Evolutionary conservation across 2,329 filamentous ascomycete genomes (phyloP), one percentile per base, ranked within the genome.

Genomic region (Pseudogymnoascus verrucosus): DNA sequence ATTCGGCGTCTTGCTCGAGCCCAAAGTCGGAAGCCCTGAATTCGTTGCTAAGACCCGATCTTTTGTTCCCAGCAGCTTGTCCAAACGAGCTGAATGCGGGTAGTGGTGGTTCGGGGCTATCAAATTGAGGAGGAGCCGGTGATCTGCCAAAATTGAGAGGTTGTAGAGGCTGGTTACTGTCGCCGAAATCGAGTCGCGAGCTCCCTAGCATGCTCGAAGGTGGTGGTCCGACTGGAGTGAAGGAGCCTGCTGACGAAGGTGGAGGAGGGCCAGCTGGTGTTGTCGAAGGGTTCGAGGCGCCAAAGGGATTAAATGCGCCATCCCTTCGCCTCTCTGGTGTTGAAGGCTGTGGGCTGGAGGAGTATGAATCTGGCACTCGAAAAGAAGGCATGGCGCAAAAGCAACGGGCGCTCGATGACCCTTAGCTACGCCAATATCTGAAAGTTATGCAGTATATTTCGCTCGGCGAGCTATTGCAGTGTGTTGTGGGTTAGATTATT

Each of bases 251-350:
- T 64, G 76, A 78, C 34, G 80, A 81, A 26, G 82, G 82, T 1
- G 83, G 83, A 64, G 77, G 83, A 64, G 77, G 78, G 42, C 82
- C 83, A 57, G 81, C 81, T 62, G 84, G 84, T 14, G 84, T 86
- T 19, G 82, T 84, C 5, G 84, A 85, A 51, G 80, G 76, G 42
- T 75, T 73, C 42, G 70, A 68, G 42, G 65, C 66, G 31, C 67
- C 70, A 64, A 73, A 74, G 42, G 64, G 67, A 64, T 68, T 69
- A 26, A 59, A 59, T 51, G 69, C 68, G 28, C 65, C 67, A 62
- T 67, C 67, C 68, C 71, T 68, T 57, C 66, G 67, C 26, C 69
- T 69, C 47, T 71, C 70, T 65, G 75, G 75, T 62, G 75, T 76
- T 60, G 74, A 74, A 12, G 73, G 73, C 59, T 64, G 64, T n/a